Evolutionary conservation across 345 rosid species (phyloP), one percentile per base, ranked within the genome.

Genomic region (Eucalyptus coolabah): DNA sequence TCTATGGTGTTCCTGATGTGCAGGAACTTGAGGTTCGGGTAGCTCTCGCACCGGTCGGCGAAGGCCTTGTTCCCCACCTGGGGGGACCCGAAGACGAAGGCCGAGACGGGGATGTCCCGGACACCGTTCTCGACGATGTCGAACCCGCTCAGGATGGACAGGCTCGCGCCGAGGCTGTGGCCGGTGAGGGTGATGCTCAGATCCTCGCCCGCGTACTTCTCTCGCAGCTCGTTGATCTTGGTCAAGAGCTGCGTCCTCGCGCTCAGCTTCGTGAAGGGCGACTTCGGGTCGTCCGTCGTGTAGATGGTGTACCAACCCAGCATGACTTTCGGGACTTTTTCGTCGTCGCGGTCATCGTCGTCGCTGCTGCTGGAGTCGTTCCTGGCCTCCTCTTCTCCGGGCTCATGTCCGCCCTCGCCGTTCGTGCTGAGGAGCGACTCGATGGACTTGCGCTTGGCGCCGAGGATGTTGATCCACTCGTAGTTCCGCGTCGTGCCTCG

Each of bases 81-180:
- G 77, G 99, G 99, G 87, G 92, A 89, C 26, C 99, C 99, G 85
- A 97, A 96, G 12, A 96, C 96, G 40, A 97, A 60, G 11, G 96
- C 99, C 77, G 98, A 69, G 26, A 97, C 94, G 0, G 97, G 99
- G 67, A 95, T 93, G 77, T 93, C 96, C 14, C 89, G 69, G 9
- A 93, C 86, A 2, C 95, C 97, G 63, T 95, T 96, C 90, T 97
- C 98, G 28, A 92, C 98, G 32, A 95, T 44, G 86, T 97, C 99
- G 86, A 94, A 96, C 8, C 95, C 96, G 5, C 94, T 92, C 11
- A 97, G 34, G 72, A 97, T 89, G 23, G 99, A 94, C 69, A 96
- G 92, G 32, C 96, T 93, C 69, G 99, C 98, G 18, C 99, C 99
- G 88, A 97, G 93, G 90, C 99, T 97, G 72, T 97, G 99, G 32